Evolutionary conservation across 148 eudicot species (phyloP), one percentile per base, ranked within the genome.

Genomic region (Polygonum maritimum): DNA sequence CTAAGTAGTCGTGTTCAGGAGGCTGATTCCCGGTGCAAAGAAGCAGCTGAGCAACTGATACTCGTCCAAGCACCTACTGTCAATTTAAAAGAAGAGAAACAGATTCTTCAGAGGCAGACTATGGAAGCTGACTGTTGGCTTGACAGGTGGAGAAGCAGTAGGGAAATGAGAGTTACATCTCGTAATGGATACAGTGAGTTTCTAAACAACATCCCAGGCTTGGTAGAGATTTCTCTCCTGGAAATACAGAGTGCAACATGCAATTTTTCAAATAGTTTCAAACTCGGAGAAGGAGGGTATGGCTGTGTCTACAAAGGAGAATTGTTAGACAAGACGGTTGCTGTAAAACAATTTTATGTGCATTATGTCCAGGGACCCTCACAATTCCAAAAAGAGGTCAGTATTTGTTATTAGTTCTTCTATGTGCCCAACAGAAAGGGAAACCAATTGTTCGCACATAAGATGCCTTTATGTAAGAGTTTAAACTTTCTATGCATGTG

Each of bases 201-300:
- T 73, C 26, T 76, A 71, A 88, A 81, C 74, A 82, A 77, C 74
- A 69, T 81, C 45, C 79, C 86, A 10, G 86, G 85, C 57, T 69
- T 92, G 19, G 80, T 83, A 47, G 91, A 88, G 69, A 88, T 92
- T 77, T 85, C 92, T 44, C 80, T 81, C 58, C 69, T 80, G 12
- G 98, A 92, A 81, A 77, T 90, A 78, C 89, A 92, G 79, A 84
- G 84, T 76, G 98, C 98, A 21, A 92, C 98, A 9, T 92, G 92
- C 81, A 81, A 86, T 81, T 92, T 90, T 81, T 89, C 93, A 3
- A 91, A 90, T 79, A 90, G 88, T 80, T 90, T 92, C 80, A 90
- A 87, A 74, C 84, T 92, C 60, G 83, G 83, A 47, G 87, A 90
- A 55, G 87, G 90, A 52, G 91, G 83, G 36, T 81, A 69, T 81